Evolutionary conservation across 495 filamentous ascomycete species (phyloP), one percentile per base, ranked within the genome.

Genomic region (Lindgomyces ingoldianus): DNA sequence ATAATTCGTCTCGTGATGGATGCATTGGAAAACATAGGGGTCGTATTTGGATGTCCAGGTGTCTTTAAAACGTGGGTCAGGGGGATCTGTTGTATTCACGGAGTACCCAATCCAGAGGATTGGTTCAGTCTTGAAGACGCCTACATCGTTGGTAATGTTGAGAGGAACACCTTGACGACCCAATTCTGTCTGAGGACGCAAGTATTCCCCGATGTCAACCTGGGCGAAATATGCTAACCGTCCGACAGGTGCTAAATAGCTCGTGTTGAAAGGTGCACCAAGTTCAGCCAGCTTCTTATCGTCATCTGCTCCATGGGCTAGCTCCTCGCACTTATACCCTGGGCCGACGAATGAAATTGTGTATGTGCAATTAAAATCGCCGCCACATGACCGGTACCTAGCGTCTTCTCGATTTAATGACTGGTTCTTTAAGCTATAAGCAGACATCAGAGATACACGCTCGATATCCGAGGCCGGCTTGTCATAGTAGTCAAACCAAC

Each of bases 321-420:
- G 2, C 42, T 58, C 57, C 30, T 65, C 50, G 46, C 75, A 77
- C 42, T 73, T 75, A 50, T 77, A 77, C 57, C 75, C 75, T 10
- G 75, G 75, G 6, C 57, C 75, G 16, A 59, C 39, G n/a, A 77
- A 76, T 9, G 49, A 47, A 26, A 68, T 60, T 0, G 45, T 60
- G 56, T 73, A 76, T 4, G 75, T 74, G 46, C 75, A 77, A 46
- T 77, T 77, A 46, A 62, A 75, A 21, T 74, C 68, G 1, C 29
- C 26, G 22, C 75, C 66, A 49, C 66, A 69, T 1, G 66, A 59
- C 36, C 22, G 16, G 3, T 36, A 1, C 25, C 55, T 19, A 18
- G 61, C 60, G 49, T 69, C 56, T 54, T 69, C 10, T 18, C 44
- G 41, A 22, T 73, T 62, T 0, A 65, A 45, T 0, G 62, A 41